phyloP scores from a whole-genome alignment of 176 grass and related monocot genomes.

The Triticum aestivum region IWGSC_CS_RefSeq_v2.1 NC_057798.1:589493575-589494074 shows the following conservation, averaged over 20 bases:
- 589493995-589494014: background rate
- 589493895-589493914: background rate
- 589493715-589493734: conserved; percentile 63
- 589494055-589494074: conserved; percentile 62
- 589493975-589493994: background rate
- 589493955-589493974: background rate
- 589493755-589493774: conserved; percentile 70
- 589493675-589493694: conserved; percentile 72
- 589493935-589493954: background rate
- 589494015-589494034: conserved; percentile 64
- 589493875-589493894: background rate
- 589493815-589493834: background rate
- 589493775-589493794: background rate
- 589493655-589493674: conserved; percentile 68
- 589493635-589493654: conserved; percentile 46
- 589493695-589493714: conserved; percentile 71
- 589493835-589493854: background rate
- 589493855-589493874: background rate
- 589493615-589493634: background rate
- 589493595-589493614: background rate
- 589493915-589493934: background rate
- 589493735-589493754: conserved; percentile 82
- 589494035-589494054: conserved; percentile 61
- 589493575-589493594: background rate
- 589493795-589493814: background rate